These are phyloP conservation scores for Opeltia flavorubescens DNA, from an alignment of 495 filamentous ascomycete genomes.

Conservation along the genomic window DNA sequence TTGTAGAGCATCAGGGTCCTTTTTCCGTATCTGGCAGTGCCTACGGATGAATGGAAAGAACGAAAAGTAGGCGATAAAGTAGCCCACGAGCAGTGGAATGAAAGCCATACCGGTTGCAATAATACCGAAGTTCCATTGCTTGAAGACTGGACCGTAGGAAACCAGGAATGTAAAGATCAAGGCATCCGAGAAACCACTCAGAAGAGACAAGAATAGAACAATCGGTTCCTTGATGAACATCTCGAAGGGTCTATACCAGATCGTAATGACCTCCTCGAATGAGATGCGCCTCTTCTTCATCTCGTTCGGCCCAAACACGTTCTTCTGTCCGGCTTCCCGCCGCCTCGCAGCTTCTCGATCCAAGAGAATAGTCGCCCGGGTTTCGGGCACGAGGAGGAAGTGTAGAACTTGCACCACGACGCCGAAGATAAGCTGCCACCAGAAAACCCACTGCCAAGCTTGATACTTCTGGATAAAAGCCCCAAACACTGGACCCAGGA, in stretches of 20 bases:
- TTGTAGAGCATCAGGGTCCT: conserved; percentile 33
- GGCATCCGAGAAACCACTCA: conserved; percentile 67
- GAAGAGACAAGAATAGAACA: conserved; percentile 54
- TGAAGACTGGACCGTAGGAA: conserved; percentile 48
- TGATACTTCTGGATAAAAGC: conserved; percentile 56
- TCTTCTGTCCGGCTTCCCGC: conserved; percentile 39
- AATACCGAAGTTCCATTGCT: conserved; percentile 46
- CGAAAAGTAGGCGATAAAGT: conserved; percentile 45
- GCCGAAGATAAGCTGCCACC: conserved; percentile 69
- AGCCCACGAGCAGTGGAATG: conserved; percentile 49
- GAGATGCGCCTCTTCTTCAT: conserved; percentile 36
- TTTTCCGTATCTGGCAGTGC: conserved; percentile 30
- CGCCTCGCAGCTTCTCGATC: conserved; percentile 52
- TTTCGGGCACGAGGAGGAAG: conserved; percentile 54
- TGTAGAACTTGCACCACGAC: conserved; percentile 50
- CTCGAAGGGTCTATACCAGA: conserved; percentile 59
- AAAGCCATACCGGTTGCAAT: conserved; percentile 47
- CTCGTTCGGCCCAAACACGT: conserved; percentile 52
- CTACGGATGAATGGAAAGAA: conserved; percentile 51
- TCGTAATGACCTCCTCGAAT: conserved; percentile 37
- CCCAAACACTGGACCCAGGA: conserved; percentile 66
- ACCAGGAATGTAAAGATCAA: conserved; percentile 71
- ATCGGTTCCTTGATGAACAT: conserved; percentile 72
- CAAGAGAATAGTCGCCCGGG: conserved; percentile 50
- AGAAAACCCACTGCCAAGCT: conserved; percentile 65